A percentile compares a stretch with the other conserved stretches of the same genome.
Evolutionary conservation across 768 basidiomycete genomes (phyloP).

Genomic region (Lactifluus echinatus): DNA sequence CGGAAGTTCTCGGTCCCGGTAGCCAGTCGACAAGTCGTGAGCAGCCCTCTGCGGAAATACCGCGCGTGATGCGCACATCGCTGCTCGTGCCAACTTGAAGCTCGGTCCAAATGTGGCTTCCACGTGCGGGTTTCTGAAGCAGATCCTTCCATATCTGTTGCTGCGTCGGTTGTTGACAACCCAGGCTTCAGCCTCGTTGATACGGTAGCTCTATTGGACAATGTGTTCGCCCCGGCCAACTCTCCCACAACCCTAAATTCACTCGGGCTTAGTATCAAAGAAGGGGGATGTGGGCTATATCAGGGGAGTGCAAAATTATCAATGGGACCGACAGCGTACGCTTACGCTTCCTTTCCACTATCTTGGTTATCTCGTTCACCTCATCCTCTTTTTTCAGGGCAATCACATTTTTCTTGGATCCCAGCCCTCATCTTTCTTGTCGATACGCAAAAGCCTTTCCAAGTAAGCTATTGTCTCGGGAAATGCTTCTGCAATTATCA

Average conservation of each 20-base stretch:
- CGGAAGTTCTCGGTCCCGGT: too few relatives aligned
- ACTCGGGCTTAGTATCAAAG: conserved; percentile 63
- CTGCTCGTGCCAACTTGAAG: background rate
- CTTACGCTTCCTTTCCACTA: conserved; percentile 21
- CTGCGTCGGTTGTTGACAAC: conserved; percentile 16
- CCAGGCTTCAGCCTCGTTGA: conserved; percentile 31
- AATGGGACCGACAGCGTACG: conserved; percentile 34
- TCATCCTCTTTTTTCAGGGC: conserved; percentile 32
- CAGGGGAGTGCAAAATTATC: conserved; percentile 28
- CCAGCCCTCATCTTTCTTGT: conserved; percentile 49
- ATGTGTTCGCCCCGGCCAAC: conserved; percentile 37
- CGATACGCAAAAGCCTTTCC: conserved; percentile 43
- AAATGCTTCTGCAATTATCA: conserved; percentile 49
- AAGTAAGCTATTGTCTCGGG: conserved; percentile 66
- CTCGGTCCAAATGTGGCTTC: conserved; percentile 9
- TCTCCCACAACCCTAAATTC: conserved; percentile 40
- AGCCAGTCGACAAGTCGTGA: conserved; percentile 52
- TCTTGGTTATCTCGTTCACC: too few relatives aligned
- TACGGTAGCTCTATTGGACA: conserved; percentile 29
- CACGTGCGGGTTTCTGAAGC: conserved; percentile 5
- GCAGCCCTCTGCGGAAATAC: conserved; percentile 39
- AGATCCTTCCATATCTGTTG: conserved; percentile 12
- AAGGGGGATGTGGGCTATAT: conserved; percentile 47
- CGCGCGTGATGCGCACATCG: conserved; percentile 28
- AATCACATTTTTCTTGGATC: conserved; percentile 60